Conservation (phyloP, 2,329 filamentous ascomycete genomes). For the Sporothrix brasiliensis region DNA sequence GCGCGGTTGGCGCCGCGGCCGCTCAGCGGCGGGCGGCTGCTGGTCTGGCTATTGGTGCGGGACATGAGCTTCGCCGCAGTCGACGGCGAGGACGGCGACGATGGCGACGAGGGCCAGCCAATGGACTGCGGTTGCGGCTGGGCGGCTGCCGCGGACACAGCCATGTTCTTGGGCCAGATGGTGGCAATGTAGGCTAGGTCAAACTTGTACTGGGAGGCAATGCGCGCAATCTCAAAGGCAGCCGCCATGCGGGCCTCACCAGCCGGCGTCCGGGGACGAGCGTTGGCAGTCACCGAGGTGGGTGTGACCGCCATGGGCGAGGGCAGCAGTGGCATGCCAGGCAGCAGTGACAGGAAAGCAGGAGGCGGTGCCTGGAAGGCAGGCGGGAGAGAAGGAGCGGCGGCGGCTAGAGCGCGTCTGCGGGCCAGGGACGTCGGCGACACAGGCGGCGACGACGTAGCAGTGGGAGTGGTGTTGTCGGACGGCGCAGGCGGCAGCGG, state of each 20-base stretch:
- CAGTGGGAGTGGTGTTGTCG: background rate
- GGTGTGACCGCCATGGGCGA: conserved; percentile 17
- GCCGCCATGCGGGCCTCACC: conserved; percentile 54
- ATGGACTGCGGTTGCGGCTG: conserved; percentile 13
- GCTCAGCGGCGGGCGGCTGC: conserved; percentile 6
- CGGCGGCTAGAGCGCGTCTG: conserved; percentile 21
- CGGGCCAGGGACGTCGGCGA: conserved; percentile 10
- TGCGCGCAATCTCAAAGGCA: conserved; percentile 58
- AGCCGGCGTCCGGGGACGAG: conserved; percentile 40
- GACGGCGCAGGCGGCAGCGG: conserved; percentile 26
- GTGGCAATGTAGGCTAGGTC: conserved; percentile 63
- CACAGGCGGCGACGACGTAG: conserved; percentile 16
- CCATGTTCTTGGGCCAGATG: conserved; percentile 53
- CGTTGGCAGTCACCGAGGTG: background rate
- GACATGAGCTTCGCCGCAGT: background rate
- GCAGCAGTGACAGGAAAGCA: conserved; percentile 37
- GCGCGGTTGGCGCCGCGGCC: conserved; percentile 8
- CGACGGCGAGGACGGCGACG: background rate
- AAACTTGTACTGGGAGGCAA: conserved; percentile 60
- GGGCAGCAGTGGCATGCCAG: conserved; percentile 27
- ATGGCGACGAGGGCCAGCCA: conserved; percentile 29
- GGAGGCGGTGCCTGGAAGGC: conserved; percentile 38
- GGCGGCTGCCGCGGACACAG: background rate
- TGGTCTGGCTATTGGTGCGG: conserved; percentile 29
- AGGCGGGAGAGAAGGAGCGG: conserved; percentile 40